Conservation (phyloP, 257 asterid genomes). For the Petunia secreta region DNA sequence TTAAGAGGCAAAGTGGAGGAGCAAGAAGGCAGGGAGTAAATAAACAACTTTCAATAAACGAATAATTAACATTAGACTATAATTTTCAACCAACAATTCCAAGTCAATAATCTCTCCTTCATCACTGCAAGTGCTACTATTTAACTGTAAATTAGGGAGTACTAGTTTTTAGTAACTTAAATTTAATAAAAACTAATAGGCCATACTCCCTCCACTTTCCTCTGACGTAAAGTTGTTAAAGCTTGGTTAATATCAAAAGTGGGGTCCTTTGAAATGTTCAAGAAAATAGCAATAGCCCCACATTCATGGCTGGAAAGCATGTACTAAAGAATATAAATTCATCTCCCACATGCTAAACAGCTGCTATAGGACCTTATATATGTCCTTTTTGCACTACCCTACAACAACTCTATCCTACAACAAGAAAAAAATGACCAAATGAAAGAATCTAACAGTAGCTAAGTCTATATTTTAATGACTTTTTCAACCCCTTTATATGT, state of each 20-base stretch:
- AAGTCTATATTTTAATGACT: too few relatives aligned
- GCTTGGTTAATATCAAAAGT: not conserved
- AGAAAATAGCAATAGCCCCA: not conserved
- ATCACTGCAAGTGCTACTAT: too few relatives aligned
- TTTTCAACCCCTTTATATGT: too few relatives aligned
- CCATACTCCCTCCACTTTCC: not conserved
- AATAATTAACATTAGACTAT: too few relatives aligned
- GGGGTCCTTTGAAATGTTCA: not conserved
- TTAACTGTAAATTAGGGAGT: too few relatives aligned
- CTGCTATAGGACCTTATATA: not conserved
- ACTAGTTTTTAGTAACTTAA: too few relatives aligned
- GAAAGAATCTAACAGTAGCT: not conserved
- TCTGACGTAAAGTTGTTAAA: not conserved
- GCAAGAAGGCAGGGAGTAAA: too few relatives aligned
- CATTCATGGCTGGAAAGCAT: slow-evolving; percentile 25
- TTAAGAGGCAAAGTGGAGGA: too few relatives aligned
- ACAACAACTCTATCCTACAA: not conserved
- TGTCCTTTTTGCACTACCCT: not conserved
- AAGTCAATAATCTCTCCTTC: too few relatives aligned
- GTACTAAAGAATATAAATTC: not conserved
- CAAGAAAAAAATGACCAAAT: not conserved
- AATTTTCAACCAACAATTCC: too few relatives aligned
- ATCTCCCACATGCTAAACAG: not conserved
- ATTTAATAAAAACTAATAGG: not conserved
- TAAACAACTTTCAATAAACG: too few relatives aligned